Percentiles rank a stretch among this genome's conserved stretches.
Conservation (phyloP, 73 alveolate species). For the Vitrella brassicaformis region DNA sequence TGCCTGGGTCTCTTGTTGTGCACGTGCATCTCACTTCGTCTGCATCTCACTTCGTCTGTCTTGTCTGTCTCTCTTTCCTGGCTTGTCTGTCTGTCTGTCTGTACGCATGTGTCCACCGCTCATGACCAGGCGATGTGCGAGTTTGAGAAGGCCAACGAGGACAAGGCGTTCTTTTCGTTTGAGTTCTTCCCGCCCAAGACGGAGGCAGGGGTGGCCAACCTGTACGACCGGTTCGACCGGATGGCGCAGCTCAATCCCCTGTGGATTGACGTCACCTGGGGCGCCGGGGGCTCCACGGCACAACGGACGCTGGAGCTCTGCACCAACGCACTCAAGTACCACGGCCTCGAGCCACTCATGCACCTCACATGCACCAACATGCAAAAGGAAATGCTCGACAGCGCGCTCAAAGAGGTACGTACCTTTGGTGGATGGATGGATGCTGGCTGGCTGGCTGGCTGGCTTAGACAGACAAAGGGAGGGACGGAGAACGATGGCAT, state of each 20-base stretch:
- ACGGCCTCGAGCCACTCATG: slow-evolving; percentile 69
- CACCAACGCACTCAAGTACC: slow-evolving; percentile 47
- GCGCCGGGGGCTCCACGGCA: slow-evolving; percentile 66
- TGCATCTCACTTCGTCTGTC: too few species aligned
- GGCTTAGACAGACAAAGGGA: too few species aligned
- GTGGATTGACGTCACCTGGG: slow-evolving; percentile 74
- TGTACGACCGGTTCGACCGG: slow-evolving; percentile 17
- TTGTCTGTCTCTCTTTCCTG: too few species aligned
- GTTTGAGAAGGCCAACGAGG: too few species aligned
- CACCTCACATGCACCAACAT: slow-evolving; percentile 69
- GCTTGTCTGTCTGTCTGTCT: too few species aligned
- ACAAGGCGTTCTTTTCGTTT: slow-evolving; percentile 55
- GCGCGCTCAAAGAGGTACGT: slow-evolving; percentile 42
- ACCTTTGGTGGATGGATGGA: too few species aligned
- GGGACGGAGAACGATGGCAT: too few species aligned
- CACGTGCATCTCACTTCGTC: too few species aligned
- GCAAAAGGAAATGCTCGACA: slow-evolving; percentile 41
- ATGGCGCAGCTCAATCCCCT: slow-evolving; percentile 46
- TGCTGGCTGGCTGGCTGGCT: too few species aligned
- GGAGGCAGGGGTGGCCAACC: slow-evolving; percentile 56
- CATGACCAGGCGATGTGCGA: too few species aligned
- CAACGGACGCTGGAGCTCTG: slow-evolving; percentile 53
- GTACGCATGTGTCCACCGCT: too few species aligned
- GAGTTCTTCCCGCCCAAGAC: slow-evolving; percentile 77
- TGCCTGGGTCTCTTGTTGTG: too few species aligned